Conservation (phyloP, 164 flowering plant genomes). For the Umbellularia californica region DNA sequence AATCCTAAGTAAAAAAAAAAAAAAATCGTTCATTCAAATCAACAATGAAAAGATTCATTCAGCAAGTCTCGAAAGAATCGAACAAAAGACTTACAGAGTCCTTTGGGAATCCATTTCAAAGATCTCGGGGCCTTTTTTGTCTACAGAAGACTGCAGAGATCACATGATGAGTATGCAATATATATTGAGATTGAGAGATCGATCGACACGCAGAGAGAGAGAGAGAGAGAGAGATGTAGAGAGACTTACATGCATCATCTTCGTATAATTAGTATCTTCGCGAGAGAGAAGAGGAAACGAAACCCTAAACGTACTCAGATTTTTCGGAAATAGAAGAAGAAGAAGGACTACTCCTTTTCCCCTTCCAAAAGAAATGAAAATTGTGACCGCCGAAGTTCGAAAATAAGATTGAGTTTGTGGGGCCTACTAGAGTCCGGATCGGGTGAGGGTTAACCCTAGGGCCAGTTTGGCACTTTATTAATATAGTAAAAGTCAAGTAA, state of each 20-base stretch:
- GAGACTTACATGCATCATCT: no score
- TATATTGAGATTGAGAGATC: neutral
- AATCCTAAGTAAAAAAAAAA: neutral
- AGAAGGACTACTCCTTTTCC: no score
- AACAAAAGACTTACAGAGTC: neutral
- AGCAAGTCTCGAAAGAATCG: neutral
- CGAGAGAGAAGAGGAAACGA: neutral
- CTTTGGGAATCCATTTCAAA: neutral
- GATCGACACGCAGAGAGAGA: neutral
- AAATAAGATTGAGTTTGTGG: no score
- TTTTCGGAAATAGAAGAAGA: no score
- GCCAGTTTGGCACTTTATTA: no score
- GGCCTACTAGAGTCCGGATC: no score
- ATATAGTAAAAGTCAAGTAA: no score
- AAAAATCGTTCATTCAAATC: neutral
- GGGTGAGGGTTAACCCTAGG: no score
- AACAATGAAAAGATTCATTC: neutral
- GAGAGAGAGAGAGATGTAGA: no score
- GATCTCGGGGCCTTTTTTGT: neutral
- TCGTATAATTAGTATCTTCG: neutral
- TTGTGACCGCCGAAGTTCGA: no score
- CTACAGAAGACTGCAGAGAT: slow-evolving; percentile 1
- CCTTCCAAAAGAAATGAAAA: no score
- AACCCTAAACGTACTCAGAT: neutral
- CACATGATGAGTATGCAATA: neutral